Conservation (phyloP, 2,329 filamentous ascomycete genomes). For the Elsinoe perseae region DNA sequence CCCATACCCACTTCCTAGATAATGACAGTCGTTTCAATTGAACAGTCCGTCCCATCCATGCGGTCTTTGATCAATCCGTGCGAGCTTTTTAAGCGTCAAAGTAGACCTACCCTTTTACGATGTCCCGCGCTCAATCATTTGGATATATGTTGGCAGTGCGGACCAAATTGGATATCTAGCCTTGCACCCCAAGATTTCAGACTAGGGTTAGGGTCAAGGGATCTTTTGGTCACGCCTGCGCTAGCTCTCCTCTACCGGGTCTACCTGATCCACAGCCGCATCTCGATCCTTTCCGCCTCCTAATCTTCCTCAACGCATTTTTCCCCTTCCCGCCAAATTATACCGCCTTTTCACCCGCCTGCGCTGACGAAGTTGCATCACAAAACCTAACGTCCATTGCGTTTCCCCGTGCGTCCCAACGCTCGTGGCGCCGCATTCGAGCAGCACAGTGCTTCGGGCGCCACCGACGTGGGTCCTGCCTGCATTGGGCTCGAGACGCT, state of each 20-base stretch:
- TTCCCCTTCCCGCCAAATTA: background rate
- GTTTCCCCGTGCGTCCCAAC: conserved; percentile 8
- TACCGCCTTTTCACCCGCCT: background rate
- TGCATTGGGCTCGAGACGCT: no score
- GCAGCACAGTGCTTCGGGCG: conserved; percentile 1
- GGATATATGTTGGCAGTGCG: no score
- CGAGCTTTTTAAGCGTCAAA: no score
- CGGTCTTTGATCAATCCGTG: no score
- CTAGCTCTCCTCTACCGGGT: background rate
- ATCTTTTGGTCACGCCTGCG: background rate
- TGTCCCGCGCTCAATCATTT: no score
- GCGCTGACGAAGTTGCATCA: background rate
- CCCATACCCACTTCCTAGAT: no score
- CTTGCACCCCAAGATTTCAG: no score
- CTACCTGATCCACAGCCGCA: conserved; percentile 6
- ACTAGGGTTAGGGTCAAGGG: no score
- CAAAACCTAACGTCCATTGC: conserved; percentile 4
- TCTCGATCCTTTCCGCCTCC: conserved; percentile 8
- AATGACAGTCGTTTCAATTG: no score
- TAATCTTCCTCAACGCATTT: conserved; percentile 12
- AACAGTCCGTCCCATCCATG: no score
- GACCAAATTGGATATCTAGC: no score
- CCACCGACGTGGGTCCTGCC: conserved; percentile 12
- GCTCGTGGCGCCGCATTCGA: conserved; percentile 2
- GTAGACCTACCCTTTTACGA: no score